These are phyloP conservation scores for Isatis tinctoria DNA, from an alignment of 345 rosid genomes.

Conservation along the genomic window DNA sequence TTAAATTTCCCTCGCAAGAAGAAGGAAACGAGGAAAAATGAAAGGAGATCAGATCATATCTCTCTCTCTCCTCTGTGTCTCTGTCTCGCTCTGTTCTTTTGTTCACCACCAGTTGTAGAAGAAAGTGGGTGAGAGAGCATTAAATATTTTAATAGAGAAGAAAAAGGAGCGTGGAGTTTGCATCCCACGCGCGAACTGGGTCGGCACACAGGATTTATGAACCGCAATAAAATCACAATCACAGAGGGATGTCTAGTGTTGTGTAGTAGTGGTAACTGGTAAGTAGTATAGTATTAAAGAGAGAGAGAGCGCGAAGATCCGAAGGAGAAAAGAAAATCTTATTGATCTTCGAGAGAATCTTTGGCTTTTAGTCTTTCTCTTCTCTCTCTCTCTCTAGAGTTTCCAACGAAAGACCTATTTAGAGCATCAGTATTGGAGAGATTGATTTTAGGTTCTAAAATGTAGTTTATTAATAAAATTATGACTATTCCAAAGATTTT, in stretches of 20 bases:
- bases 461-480: too few relatives aligned
- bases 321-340: conserved; percentile 31
- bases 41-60: conserved; percentile 18
- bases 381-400: neutral
- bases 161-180: neutral
- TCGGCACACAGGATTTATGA: conserved; percentile 18
- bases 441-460: too few relatives aligned
- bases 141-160: neutral
- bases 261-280: neutral
- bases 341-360: conserved; percentile 37
- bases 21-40: conserved; percentile 24
- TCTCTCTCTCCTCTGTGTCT: neutral
- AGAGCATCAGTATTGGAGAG: too few relatives aligned
- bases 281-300: neutral
- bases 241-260: neutral
- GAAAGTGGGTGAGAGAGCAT: conserved; percentile 29
- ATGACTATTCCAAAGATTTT: too few relatives aligned
- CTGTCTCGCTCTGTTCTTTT: conserved; percentile 22
- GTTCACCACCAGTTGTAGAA: conserved; percentile 29
- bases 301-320: conserved; percentile 16
- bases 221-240: conserved; percentile 13
- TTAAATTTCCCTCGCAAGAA: conserved; percentile 29
- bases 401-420: conserved; percentile 14
- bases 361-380: conserved; percentile 13
- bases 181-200: conserved; percentile 12